These are phyloP conservation scores for Candida schatavii DNA, from an alignment of 805 yeast species.

Conservation along the genomic window DNA sequence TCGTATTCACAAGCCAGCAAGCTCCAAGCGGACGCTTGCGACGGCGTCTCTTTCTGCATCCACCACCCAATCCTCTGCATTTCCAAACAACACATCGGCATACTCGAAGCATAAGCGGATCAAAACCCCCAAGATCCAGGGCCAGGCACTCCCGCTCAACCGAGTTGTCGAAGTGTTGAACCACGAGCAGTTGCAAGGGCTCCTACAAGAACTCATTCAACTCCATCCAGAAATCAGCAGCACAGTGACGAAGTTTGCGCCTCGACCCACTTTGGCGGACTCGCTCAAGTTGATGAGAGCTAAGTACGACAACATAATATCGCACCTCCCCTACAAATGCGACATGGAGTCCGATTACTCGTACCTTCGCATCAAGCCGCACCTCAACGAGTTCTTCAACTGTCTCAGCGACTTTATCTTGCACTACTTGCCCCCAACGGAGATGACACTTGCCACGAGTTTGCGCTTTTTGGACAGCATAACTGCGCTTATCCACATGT, in stretches of 20 bases:
- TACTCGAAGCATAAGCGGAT: slow-evolving; percentile 22
- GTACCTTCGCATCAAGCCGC: slow-evolving; percentile 66
- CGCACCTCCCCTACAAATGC: slow-evolving; percentile 70
- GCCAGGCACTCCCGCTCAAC: slow-evolving; percentile 59
- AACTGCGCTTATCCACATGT: slow-evolving; percentile 53
- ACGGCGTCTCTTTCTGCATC: slow-evolving; percentile 6
- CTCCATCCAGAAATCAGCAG: slow-evolving; percentile 60
- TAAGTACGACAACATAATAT: slow-evolving; percentile 44
- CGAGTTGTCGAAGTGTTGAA: slow-evolving; percentile 71
- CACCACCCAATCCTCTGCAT: slow-evolving; percentile 5
- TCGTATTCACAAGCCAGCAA: slow-evolving; percentile 4
- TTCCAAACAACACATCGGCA: neutral
- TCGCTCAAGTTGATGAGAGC: slow-evolving; percentile 48
- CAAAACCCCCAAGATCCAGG: slow-evolving; percentile 45
- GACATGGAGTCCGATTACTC: slow-evolving; percentile 73
- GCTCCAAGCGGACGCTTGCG: slow-evolving; percentile 2
- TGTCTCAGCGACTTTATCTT: slow-evolving; percentile 74
- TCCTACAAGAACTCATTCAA: slow-evolving; percentile 52
- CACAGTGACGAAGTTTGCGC: slow-evolving; percentile 51
- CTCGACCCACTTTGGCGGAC: slow-evolving; percentile 53
- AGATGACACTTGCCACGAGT: slow-evolving; percentile 49
- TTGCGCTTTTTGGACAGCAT: slow-evolving; percentile 63
- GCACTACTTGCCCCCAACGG: slow-evolving; percentile 70
- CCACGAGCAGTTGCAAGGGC: slow-evolving; percentile 47
- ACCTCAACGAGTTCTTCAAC: slow-evolving; percentile 64